These are phyloP conservation scores for Neofusicoccum laricinum DNA, from an alignment of 2,329 filamentous ascomycete genomes.

Conservation along the genomic window DNA sequence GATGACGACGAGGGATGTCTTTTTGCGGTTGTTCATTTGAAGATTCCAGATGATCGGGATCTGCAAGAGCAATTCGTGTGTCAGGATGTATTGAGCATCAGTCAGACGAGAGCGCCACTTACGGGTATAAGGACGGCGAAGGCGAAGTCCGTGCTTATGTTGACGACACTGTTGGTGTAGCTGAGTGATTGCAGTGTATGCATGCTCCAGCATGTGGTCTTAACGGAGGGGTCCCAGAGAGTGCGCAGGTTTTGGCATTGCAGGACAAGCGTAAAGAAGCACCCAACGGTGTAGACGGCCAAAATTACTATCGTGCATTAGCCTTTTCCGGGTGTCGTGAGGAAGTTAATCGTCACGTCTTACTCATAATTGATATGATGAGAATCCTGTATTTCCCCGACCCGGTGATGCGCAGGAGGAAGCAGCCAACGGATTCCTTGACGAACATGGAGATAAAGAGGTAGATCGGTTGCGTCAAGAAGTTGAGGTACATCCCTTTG, in stretches of 20 bases:
- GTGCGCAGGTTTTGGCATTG: slow-evolving; percentile 49
- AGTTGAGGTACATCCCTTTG: slow-evolving; percentile 46
- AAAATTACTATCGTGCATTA: slow-evolving; percentile 38
- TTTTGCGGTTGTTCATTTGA: slow-evolving; percentile 43
- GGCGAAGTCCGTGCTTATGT: slow-evolving; percentile 41
- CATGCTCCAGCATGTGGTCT: slow-evolving; percentile 43
- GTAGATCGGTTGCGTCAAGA: slow-evolving; percentile 48
- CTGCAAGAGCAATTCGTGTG: slow-evolving; percentile 18
- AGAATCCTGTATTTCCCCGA: slow-evolving; percentile 39
- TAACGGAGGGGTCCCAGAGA: slow-evolving; percentile 44
- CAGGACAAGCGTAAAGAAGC: slow-evolving; percentile 47
- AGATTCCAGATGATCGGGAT: slow-evolving; percentile 40
- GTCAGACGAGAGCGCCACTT: background rate
- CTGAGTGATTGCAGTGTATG: slow-evolving; percentile 41
- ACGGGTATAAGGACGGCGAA: slow-evolving; percentile 41
- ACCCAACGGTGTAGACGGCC: slow-evolving; percentile 42
- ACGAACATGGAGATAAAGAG: slow-evolving; percentile 45
- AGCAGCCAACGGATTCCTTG: slow-evolving; percentile 50
- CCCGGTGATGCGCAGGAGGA: slow-evolving; percentile 46
- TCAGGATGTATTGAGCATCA: background rate
- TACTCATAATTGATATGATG: slow-evolving; percentile 45
- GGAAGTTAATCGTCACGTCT: slow-evolving; percentile 17
- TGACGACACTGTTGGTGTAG: slow-evolving; percentile 45
- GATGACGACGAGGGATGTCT: slow-evolving; percentile 40
- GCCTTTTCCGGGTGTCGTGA: slow-evolving; percentile 21